Evolutionary conservation across 2,329 filamentous ascomycete species (phyloP).

Genomic region (Periconia sp.): DNA sequence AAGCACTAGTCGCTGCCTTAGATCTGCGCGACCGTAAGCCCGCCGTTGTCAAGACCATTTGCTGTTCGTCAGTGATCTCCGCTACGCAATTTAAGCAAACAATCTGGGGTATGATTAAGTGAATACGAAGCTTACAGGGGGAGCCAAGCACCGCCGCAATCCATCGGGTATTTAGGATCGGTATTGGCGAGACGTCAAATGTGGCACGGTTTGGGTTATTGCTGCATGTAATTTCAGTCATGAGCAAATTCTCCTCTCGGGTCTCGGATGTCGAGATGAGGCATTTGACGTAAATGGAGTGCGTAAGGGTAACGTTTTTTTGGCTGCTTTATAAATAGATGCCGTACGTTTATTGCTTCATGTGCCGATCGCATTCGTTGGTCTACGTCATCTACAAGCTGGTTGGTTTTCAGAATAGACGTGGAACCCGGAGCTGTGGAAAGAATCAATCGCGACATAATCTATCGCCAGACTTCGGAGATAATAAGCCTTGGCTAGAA

Average conservation of each 20-base stretch:
- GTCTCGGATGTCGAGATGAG: no score
- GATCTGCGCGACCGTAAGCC: neutral
- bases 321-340: neutral
- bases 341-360: neutral
- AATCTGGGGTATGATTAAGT: neutral
- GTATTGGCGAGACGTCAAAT: neutral
- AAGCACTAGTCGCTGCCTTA: neutral
- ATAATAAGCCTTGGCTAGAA: neutral
- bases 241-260: no score
- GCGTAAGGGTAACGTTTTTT: no score
- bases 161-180: neutral
- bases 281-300: neutral
- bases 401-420: neutral
- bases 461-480: neutral
- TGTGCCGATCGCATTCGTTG: neutral
- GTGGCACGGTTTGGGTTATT: neutral
- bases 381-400: neutral
- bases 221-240: no score
- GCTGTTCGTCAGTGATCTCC: neutral
- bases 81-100: neutral
- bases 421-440: neutral
- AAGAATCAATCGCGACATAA: neutral
- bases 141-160: neutral
- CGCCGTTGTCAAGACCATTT: neutral
- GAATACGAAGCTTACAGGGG: neutral